These are phyloP conservation scores for Oleoguttula mirabilis DNA, from an alignment of 495 filamentous ascomycete species.

Conservation along the genomic window DNA sequence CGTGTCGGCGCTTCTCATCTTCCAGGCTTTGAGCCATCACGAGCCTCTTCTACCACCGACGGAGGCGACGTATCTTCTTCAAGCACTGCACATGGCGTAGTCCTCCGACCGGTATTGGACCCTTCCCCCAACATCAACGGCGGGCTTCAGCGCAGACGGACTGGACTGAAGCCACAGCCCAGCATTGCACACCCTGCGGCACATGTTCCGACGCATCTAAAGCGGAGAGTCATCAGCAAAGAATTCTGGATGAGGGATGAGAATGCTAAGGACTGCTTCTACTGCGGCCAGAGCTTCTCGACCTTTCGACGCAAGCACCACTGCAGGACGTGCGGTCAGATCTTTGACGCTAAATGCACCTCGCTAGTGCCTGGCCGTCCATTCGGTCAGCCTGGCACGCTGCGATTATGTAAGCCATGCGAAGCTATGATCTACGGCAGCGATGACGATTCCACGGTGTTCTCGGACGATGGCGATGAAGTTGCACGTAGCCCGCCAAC, in stretches of 20 bases:
- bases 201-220: conserved; percentile 11
- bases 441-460: conserved; percentile 72
- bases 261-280: conserved; percentile 93
- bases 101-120: conserved; percentile 9
- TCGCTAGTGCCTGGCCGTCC: conserved; percentile 69
- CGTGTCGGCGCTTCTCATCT: conserved; percentile 42
- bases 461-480: conserved; percentile 20
- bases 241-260: conserved; percentile 99
- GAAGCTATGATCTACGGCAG: conserved; percentile 81
- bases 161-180: conserved; percentile 9
- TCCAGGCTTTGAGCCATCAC: conserved; percentile 38
- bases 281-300: conserved; percentile 77
- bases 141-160: conserved; percentile 15
- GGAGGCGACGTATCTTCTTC: conserved; percentile 28
- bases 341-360: conserved; percentile 96
- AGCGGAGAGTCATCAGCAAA: conserved; percentile 71
- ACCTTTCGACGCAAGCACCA: conserved; percentile 96
- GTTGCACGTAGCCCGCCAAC: conserved; percentile 3
- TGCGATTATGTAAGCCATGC: conserved; percentile 93
- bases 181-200: neutral
- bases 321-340: conserved; percentile 86
- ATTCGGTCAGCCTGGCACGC: conserved; percentile 75
- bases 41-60: conserved; percentile 46
- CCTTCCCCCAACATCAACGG: conserved; percentile 19
- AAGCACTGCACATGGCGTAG: conserved; percentile 1